Conservation (phyloP, 495 filamentous ascomycete genomes). For the Hypoxylon subgilvum region DNA sequence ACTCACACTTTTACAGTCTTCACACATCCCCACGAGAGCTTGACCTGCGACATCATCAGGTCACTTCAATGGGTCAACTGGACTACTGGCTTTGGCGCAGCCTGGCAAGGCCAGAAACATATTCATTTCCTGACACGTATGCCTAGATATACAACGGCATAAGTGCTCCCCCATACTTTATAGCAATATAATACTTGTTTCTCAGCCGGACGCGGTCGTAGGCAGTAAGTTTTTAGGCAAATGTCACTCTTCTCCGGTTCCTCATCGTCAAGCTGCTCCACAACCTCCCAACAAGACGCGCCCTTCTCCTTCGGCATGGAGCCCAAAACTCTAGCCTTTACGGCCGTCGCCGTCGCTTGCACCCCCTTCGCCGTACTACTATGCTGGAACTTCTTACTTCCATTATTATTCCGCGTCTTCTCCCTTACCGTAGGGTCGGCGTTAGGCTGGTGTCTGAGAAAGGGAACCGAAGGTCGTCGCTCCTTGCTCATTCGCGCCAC, state of each 20-base stretch:
- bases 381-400: conserved; percentile 39
- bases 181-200: conserved; percentile 7
- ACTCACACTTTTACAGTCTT: background rate
- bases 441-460: conserved; percentile 70
- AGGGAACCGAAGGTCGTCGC: conserved; percentile 67
- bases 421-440: conserved; percentile 49
- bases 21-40: background rate
- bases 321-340: conserved; percentile 32
- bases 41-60: conserved; percentile 1
- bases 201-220: too few species aligned
- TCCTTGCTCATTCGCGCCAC: conserved; percentile 66
- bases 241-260: conserved; percentile 9
- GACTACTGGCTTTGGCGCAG: conserved; percentile 24
- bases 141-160: conserved; percentile 9
- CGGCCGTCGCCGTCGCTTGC: conserved; percentile 35
- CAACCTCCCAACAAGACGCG: conserved; percentile 1
- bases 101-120: conserved; percentile 30
- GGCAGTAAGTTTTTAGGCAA: conserved; percentile 22
- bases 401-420: conserved; percentile 45
- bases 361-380: conserved; percentile 34
- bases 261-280: conserved; percentile 20
- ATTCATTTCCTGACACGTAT: conserved; percentile 31
- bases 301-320: conserved; percentile 37
- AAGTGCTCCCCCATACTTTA: conserved; percentile 2
- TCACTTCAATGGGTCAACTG: conserved; percentile 39